Percentiles rank a stretch among this genome's conserved stretches.
Evolutionary conservation across 345 rosid species (phyloP).

Genomic region (Orychophragmus violaceus): DNA sequence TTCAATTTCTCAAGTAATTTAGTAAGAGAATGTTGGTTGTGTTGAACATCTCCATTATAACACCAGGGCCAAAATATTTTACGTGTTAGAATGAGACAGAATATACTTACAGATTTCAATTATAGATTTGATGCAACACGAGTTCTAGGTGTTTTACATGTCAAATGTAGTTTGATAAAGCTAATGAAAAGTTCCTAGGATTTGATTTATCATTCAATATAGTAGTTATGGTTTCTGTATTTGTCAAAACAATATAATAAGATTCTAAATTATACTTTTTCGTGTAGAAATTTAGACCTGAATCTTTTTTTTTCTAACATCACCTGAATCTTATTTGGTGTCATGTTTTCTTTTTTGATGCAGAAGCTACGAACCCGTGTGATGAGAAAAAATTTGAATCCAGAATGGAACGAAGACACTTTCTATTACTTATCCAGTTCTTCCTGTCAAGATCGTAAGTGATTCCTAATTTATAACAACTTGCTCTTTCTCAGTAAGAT

Average conservation of each 20-base stretch:
- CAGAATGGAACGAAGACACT: no score
- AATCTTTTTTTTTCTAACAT: no score
- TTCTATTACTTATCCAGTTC: constrained; percentile 47
- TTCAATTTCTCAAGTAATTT: background rate
- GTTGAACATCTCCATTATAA: background rate
- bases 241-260: no score
- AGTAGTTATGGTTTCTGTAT: no score
- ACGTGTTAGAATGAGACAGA: background rate
- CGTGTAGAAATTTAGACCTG: no score
- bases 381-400: constrained; percentile 53
- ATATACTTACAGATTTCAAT: background rate
- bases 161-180: no score
- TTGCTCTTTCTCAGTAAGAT: background rate
- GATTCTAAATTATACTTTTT: no score
- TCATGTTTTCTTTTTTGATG: background rate
- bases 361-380: constrained; percentile 78
- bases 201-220: no score
- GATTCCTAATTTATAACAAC: background rate
- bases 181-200: background rate
- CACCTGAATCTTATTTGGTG: background rate
- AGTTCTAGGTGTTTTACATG: background rate
- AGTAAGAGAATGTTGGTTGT: background rate
- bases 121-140: background rate
- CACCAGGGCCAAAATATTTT: background rate
- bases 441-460: constrained; percentile 63